Evolutionary conservation across 1,284 basidiomycete genomes (phyloP), one percentile per base, ranked within the genome.

Genomic region (Ceratobasidium sp.): DNA sequence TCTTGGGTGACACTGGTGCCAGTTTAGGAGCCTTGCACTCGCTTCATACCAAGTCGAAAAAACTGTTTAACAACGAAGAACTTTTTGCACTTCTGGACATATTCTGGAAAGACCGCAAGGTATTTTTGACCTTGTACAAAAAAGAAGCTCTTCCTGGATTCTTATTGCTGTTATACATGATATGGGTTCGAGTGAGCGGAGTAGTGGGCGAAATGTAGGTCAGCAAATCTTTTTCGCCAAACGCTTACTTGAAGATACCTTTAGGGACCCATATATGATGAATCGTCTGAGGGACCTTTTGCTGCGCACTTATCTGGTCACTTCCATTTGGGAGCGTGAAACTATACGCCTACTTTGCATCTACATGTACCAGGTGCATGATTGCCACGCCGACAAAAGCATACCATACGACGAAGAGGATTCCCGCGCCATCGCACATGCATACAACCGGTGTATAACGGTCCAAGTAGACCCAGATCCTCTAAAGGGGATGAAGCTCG

Each of bases 261-360:
- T 3, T 18, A 59, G 57, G 57, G 26, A 59, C 16, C 34, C 18
- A 59, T 21, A 21, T 23, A 16, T 59, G 16, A 43, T 59, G 57
- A 12, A 14, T 43, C 57, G 34, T n/a, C 57, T 59, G 21, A 59
- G 57, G 18, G 57, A 59, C 36, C 36, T 59, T 28, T 23, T 59
- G 36, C 32, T 59, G 5, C 26, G 57, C 6, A 18, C 10, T 41
- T 59, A 59, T 21, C 36, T 59, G 36, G 21, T 43, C 32, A 43
- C 57, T n/a, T 39, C 32, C 9, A 9, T 21, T 14, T 3, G 12
- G 36, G 57, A 59, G 12, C 57, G 57, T 8, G 23, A 41, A 26
- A 12, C 57, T 59, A 43, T 59, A 9, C n/a, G 57, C 36, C 10
- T 59, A 8, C 57, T 59, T 28, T 59, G 57, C 36, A 43, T 59